These are phyloP conservation scores for Venturia asperata DNA, from an alignment of 2,329 filamentous ascomycete species.

Conservation along the genomic window DNA sequence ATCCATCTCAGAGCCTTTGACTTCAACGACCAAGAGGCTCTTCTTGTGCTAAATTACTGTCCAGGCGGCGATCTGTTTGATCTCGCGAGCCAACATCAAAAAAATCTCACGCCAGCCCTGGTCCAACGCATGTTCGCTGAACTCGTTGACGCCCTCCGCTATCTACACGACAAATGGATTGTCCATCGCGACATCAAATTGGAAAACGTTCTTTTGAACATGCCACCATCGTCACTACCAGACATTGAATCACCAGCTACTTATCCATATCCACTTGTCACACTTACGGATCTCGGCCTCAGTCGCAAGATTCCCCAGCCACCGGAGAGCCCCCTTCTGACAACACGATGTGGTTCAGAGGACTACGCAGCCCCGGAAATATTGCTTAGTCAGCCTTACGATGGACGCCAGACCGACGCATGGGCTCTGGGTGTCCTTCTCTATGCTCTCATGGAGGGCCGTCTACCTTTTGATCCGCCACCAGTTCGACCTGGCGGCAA, in stretches of 20 bases:
- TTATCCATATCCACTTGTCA: conserved; percentile 77
- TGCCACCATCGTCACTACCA: conserved; percentile 61
- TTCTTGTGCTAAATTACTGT: conserved; percentile 85
- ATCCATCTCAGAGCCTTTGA: conserved; percentile 90
- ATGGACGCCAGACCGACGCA: conserved; percentile 83
- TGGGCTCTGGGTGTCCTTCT: conserved; percentile 93
- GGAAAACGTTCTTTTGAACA: conserved; percentile 91
- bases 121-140: conserved; percentile 85
- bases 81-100: conserved; percentile 66
- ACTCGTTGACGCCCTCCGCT: conserved; percentile 73
- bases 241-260: conserved; percentile 59
- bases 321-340: conserved; percentile 76
- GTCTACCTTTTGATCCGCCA: conserved; percentile 84
- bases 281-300: conserved; percentile 84
- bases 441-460: conserved; percentile 88
- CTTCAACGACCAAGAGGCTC: conserved; percentile 71
- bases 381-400: conserved; percentile 89
- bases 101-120: conserved; percentile 59
- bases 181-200: conserved; percentile 97
- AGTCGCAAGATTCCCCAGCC: conserved; percentile 74
- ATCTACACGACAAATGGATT: conserved; percentile 77
- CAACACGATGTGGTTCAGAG: conserved; percentile 88
- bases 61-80: conserved; percentile 94
- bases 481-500: conserved; percentile 68
- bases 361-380: conserved; percentile 97